Conservation (phyloP, 2,329 filamentous ascomycete species). For the Phaeosphaeria sp. region DNA sequence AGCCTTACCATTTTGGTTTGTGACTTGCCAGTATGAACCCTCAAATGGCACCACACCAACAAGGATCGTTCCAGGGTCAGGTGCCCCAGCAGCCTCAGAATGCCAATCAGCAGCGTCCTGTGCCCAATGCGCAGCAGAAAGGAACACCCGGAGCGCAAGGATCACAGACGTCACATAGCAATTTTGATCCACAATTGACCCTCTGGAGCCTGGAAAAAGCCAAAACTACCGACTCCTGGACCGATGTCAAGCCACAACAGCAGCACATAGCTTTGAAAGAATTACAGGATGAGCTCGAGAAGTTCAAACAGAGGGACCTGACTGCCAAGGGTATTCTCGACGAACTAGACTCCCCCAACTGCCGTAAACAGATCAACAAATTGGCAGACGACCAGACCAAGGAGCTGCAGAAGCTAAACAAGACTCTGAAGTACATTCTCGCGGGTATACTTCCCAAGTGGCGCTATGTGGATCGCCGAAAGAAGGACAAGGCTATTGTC, state of each 20-base stretch:
- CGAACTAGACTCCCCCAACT: constrained; percentile 33
- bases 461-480: constrained; percentile 8
- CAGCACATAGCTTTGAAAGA: constrained; percentile 30
- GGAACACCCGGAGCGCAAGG: constrained; percentile 13
- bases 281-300: constrained; percentile 27
- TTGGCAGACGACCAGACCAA: constrained; percentile 38
- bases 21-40: constrained; percentile 10
- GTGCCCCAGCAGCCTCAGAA: constrained; percentile 22
- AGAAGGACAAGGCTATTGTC: constrained; percentile 18
- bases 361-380: constrained; percentile 30
- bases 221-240: constrained; percentile 29
- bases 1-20: background rate
- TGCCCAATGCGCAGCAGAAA: constrained; percentile 16
- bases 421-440: constrained; percentile 33
- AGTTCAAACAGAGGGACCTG: constrained; percentile 23
- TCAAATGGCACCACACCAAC: constrained; percentile 17
- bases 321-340: constrained; percentile 29
- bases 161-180: constrained; percentile 9
- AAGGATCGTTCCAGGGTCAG: constrained; percentile 12
- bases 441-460: constrained; percentile 29
- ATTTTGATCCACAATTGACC: constrained; percentile 28
- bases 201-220: constrained; percentile 36
- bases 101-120: constrained; percentile 25
- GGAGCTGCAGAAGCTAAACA: constrained; percentile 26
- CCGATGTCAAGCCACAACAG: constrained; percentile 29